Evolutionary conservation across 495 filamentous ascomycete genomes (phyloP).

Genomic region (Lepraria neglecta): DNA sequence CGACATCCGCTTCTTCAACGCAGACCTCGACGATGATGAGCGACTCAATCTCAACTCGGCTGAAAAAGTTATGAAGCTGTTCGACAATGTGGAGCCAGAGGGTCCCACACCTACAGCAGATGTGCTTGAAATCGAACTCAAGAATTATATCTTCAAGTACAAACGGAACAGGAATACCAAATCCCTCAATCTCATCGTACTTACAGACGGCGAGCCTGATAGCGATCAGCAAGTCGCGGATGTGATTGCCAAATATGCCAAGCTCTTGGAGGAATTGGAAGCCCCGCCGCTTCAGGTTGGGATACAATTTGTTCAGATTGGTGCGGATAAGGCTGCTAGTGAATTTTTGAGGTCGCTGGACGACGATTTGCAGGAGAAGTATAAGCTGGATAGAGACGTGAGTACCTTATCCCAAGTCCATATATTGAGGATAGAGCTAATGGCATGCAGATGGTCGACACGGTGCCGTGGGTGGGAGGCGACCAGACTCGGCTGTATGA

Average conservation of each 20-base stretch:
- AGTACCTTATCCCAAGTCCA: neutral
- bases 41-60: slow-evolving; percentile 45
- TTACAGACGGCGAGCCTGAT: slow-evolving; percentile 81
- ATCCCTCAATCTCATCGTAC: slow-evolving; percentile 83
- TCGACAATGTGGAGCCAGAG: slow-evolving; percentile 52
- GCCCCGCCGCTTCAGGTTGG: slow-evolving; percentile 81
- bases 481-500: slow-evolving; percentile 14
- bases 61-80: slow-evolving; percentile 54
- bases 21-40: slow-evolving; percentile 35
- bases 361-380: slow-evolving; percentile 49
- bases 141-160: slow-evolving; percentile 54
- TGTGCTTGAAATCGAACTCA: slow-evolving; percentile 65
- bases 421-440: neutral
- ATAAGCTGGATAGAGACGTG: slow-evolving; percentile 18
- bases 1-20: slow-evolving; percentile 88
- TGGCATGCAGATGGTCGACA: slow-evolving; percentile 19
- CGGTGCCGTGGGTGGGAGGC: slow-evolving; percentile 15
- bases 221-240: slow-evolving; percentile 60
- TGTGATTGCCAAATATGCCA: slow-evolving; percentile 59
- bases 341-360: slow-evolving; percentile 66
- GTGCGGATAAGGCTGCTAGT: slow-evolving; percentile 58
- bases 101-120: slow-evolving; percentile 69
- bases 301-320: slow-evolving; percentile 94
- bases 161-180: slow-evolving; percentile 35
- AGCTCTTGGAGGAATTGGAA: slow-evolving; percentile 58